Conservation (phyloP, 768 basidiomycete species). For the Ramaria rubella region DNA sequence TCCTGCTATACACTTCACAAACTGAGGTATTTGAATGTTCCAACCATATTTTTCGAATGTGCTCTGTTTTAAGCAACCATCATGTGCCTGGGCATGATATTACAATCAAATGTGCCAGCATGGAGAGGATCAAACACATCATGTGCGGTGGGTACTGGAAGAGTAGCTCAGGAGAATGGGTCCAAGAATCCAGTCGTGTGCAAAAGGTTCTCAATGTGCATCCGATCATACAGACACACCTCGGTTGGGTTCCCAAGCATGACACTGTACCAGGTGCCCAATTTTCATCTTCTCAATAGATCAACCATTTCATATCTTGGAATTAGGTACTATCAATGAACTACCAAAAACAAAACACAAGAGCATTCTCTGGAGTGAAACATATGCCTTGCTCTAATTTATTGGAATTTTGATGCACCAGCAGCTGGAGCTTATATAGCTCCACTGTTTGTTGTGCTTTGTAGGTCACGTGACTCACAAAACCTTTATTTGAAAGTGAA, state of each 20-base stretch:
- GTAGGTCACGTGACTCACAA: too few relatives aligned
- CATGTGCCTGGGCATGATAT: conserved; percentile 15
- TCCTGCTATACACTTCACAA: neutral
- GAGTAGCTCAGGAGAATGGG: neutral
- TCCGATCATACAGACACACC: neutral
- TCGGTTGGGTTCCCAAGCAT: neutral
- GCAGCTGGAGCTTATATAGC: too few relatives aligned
- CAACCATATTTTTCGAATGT: neutral
- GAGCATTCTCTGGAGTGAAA: too few relatives aligned
- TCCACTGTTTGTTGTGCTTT: too few relatives aligned
- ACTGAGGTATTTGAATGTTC: neutral
- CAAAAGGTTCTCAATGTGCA: neutral
- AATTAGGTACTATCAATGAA: too few relatives aligned
- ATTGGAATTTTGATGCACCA: too few relatives aligned
- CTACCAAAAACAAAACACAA: too few relatives aligned
- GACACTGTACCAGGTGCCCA: neutral
- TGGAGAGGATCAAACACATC: conserved; percentile 21
- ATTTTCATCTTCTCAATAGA: too few relatives aligned
- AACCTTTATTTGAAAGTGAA: too few relatives aligned
- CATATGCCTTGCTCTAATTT: too few relatives aligned
- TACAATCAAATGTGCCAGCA: conserved; percentile 10
- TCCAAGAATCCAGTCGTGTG: neutral
- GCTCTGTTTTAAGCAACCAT: too few relatives aligned
- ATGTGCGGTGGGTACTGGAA: conserved; percentile 27
- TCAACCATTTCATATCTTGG: too few relatives aligned